Percentiles rank a stretch among this genome's conserved stretches.
phyloP scores from a whole-genome alignment of 2,329 filamentous ascomycete genomes.

The Fusarium bactridioides region DNA sequence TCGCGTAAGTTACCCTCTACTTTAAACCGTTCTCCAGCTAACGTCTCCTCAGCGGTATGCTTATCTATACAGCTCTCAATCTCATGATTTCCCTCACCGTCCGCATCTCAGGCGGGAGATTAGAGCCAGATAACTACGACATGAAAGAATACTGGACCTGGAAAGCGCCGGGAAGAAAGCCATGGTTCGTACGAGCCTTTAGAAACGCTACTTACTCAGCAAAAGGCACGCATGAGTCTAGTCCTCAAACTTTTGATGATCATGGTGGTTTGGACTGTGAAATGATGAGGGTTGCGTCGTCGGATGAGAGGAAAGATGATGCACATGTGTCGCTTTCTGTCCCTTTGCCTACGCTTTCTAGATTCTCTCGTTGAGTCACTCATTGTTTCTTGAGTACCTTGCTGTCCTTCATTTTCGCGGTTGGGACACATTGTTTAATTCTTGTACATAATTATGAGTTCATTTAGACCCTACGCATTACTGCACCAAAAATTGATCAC shows the following conservation, averaged over 20 bases:
- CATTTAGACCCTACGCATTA: not conserved
- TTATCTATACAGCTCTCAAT: conserved; percentile 25
- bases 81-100: conserved; percentile 14
- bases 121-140: conserved; percentile 31
- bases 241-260: not conserved
- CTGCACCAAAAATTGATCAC: not conserved
- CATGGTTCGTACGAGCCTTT: conserved; percentile 22
- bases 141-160: conserved; percentile 38
- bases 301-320: conserved; percentile 4
- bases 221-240: not conserved
- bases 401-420: rapidly evolving
- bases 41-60: conserved; percentile 15
- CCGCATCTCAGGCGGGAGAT: conserved; percentile 8
- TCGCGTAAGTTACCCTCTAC: conserved; percentile 54
- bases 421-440: not conserved
- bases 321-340: not conserved
- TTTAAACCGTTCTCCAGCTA: rapidly evolving
- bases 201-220: not conserved
- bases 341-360: not conserved
- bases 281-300: conserved; percentile 14
- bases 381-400: rapidly evolving
- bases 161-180: conserved; percentile 22
- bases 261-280: conserved; percentile 14
- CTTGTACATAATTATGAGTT: not conserved
- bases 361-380: not conserved